A percentile compares a stretch with the other conserved stretches of the same genome.
These are phyloP conservation scores for Penicillium sp. DNA, from an alignment of 2,329 filamentous ascomycete genomes.

Conservation along the genomic window DNA sequence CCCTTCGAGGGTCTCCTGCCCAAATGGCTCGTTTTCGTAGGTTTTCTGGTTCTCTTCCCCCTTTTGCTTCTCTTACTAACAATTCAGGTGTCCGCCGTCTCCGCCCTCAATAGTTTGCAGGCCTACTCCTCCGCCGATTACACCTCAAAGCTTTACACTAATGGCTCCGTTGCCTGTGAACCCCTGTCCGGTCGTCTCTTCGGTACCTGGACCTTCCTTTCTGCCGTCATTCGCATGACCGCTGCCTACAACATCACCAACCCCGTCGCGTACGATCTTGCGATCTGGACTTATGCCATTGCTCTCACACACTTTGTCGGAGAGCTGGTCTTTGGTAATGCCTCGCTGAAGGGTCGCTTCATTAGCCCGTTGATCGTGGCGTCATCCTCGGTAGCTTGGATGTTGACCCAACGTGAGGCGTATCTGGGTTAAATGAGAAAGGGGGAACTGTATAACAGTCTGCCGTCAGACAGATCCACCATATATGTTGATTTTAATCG, in stretches of 20 bases:
- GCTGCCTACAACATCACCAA: constrained; percentile 79
- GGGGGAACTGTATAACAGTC: neutral
- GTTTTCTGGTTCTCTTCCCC: constrained; percentile 17
- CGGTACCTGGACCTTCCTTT: constrained; percentile 83
- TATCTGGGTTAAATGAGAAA: constrained; percentile 27
- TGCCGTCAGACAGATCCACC: neutral
- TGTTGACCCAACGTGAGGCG: constrained; percentile 56
- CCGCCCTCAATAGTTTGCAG: constrained; percentile 82
- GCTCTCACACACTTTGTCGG: constrained; percentile 75
- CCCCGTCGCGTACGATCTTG: constrained; percentile 73
- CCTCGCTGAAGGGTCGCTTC: constrained; percentile 62
- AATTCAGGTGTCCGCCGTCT: constrained; percentile 69
- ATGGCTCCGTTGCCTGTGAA: constrained; percentile 61
- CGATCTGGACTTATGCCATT: constrained; percentile 77
- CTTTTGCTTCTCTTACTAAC: constrained; percentile 1
- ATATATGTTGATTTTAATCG: neutral
- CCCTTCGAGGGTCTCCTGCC: constrained; percentile 55
- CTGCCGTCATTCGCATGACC: constrained; percentile 74
- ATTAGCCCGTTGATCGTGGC: constrained; percentile 60
- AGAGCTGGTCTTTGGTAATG: constrained; percentile 77
- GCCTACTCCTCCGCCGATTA: constrained; percentile 77
- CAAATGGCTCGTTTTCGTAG: constrained; percentile 66
- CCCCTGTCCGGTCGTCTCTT: constrained; percentile 77
- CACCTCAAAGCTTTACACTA: constrained; percentile 77
- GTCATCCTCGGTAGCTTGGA: constrained; percentile 59